Conservation (phyloP, 345 rosid species). For the Populus davidiana region DNA sequence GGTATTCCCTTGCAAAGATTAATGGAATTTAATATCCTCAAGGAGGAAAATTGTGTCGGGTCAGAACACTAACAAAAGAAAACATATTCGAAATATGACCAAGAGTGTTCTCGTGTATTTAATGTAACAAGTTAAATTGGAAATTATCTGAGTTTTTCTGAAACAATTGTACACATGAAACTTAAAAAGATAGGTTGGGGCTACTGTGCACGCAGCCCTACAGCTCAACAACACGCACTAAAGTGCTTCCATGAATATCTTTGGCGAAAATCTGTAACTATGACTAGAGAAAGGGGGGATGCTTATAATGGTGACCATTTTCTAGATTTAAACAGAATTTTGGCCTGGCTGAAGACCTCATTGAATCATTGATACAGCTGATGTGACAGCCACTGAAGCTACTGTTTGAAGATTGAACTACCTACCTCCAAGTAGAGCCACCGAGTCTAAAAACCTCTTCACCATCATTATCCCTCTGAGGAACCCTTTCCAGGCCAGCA, state of each 20-base stretch:
- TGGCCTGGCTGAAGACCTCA: background rate
- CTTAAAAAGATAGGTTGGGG: background rate
- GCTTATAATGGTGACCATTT: background rate
- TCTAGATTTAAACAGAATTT: background rate
- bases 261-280: background rate
- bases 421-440: slow-evolving; percentile 71
- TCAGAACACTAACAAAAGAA: background rate
- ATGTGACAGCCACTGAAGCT: background rate
- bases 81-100: background rate
- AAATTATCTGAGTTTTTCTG: background rate
- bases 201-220: background rate
- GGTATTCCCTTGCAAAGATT: background rate
- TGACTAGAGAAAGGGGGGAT: background rate
- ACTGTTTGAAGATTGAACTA: background rate
- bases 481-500: slow-evolving; percentile 43
- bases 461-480: slow-evolving; percentile 51
- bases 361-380: background rate
- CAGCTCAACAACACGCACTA: background rate
- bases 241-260: background rate
- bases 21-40: background rate
- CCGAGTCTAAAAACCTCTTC: slow-evolving; percentile 95
- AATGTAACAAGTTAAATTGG: background rate
- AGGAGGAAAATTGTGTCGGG: background rate
- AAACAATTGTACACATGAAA: background rate
- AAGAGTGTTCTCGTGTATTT: background rate